Percentiles rank a stretch among this genome's conserved stretches.
Evolutionary conservation across 805 yeast genomes (phyloP).

Genomic region (Sugiyamaella marilandica): DNA sequence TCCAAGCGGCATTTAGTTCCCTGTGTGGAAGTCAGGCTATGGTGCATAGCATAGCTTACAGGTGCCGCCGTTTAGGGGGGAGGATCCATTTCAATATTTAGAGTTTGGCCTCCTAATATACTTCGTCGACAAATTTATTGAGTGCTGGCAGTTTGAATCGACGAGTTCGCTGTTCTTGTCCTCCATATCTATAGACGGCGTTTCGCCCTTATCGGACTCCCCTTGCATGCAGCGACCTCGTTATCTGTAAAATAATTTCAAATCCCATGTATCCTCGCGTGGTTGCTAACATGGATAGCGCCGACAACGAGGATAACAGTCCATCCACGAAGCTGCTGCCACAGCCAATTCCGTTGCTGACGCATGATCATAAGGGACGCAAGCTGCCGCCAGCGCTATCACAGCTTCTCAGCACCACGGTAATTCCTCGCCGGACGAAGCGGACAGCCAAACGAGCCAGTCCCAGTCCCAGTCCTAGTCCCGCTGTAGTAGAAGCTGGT

Average conservation of each 20-base stretch:
- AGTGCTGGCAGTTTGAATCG: too few relatives aligned
- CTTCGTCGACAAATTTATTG: too few relatives aligned
- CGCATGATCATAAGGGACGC: conserved; percentile 22
- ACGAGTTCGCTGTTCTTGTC: too few relatives aligned
- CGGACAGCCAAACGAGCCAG: neutral
- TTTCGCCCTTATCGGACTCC: neutral
- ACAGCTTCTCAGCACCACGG: conserved; percentile 18
- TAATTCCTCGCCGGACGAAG: conserved; percentile 15
- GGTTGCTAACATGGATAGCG: neutral
- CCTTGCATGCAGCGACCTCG: conserved; percentile 1
- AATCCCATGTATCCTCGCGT: neutral
- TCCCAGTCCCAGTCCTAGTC: neutral
- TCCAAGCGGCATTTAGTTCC: too few relatives aligned
- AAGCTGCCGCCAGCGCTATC: conserved; percentile 20
- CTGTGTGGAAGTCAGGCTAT: too few relatives aligned
- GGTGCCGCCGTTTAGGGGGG: too few relatives aligned
- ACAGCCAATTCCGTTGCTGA: conserved; percentile 1
- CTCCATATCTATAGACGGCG: too few relatives aligned
- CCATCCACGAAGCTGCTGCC: neutral
- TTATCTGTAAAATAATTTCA: neutral
- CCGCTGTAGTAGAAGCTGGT: neutral
- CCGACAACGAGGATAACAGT: neutral
- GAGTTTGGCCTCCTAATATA: too few relatives aligned
- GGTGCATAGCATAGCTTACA: too few relatives aligned
- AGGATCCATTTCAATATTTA: too few relatives aligned